These are phyloP conservation scores for Moricandia arvensis DNA, from an alignment of 345 rosid species.

Conservation along the genomic window DNA sequence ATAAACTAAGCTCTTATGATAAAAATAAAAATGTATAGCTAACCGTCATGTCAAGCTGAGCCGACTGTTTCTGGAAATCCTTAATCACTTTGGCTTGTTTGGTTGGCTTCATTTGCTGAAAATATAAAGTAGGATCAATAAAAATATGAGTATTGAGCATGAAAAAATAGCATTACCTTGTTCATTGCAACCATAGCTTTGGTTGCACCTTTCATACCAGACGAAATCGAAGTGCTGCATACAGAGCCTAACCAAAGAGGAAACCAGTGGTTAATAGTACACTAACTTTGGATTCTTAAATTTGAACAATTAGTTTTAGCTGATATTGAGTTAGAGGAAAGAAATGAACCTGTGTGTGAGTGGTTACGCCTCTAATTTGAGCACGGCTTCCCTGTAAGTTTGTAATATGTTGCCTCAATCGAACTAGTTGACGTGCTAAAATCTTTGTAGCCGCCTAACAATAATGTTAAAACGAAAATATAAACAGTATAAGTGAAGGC, in stretches of 20 bases:
- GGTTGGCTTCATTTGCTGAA: slow-evolving; percentile 85
- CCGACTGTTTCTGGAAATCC: slow-evolving; percentile 90
- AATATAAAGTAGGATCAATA: background rate
- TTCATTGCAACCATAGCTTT: slow-evolving; percentile 98
- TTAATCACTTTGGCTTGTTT: slow-evolving; percentile 89
- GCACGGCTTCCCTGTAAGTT: slow-evolving; percentile 99
- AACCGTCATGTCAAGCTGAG: slow-evolving; percentile 94
- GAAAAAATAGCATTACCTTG: slow-evolving; percentile 50
- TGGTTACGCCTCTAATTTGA: slow-evolving; percentile 90
- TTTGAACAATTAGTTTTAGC: background rate
- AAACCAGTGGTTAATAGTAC: background rate
- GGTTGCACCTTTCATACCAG: slow-evolving; percentile 97
- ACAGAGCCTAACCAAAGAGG: slow-evolving; percentile 56
- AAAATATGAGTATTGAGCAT: no score
- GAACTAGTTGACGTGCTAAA: slow-evolving; percentile 94
- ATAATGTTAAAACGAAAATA: background rate
- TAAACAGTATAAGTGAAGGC: background rate
- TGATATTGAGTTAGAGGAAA: background rate
- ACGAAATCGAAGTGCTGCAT: slow-evolving; percentile 96
- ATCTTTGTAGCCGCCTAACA: slow-evolving; percentile 80
- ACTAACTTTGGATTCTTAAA: background rate
- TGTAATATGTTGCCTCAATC: slow-evolving; percentile 91
- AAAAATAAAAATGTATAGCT: no score
- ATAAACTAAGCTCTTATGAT: background rate
- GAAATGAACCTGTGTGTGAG: slow-evolving; percentile 82